These are phyloP conservation scores for Phytophthora cactorum DNA, from an alignment of 352 stramenopile genomes.

Conservation along the genomic window DNA sequence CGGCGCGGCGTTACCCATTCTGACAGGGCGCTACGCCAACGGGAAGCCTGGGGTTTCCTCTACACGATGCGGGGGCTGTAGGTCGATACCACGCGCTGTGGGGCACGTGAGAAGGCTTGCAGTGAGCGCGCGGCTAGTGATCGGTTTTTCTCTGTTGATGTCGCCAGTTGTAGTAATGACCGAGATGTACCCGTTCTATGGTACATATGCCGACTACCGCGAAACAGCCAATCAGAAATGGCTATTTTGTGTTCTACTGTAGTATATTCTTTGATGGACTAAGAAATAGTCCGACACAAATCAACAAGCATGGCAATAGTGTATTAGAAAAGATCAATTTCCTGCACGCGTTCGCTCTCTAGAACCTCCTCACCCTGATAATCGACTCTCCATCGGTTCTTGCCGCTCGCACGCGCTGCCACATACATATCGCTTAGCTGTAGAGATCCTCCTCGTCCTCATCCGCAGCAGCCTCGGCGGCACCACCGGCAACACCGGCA, in stretches of 20 bases:
- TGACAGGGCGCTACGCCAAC: slow-evolving; percentile 4
- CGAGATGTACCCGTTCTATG: slow-evolving; percentile 3
- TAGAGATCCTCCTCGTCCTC: slow-evolving; percentile 99
- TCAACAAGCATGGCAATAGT: slow-evolving; percentile 37
- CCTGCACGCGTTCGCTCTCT: slow-evolving; percentile 17
- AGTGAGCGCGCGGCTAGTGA: neutral
- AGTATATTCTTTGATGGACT: no score
- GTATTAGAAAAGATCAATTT: slow-evolving; percentile 37
- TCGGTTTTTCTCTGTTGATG: slow-evolving; percentile 26
- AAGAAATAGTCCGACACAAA: no score
- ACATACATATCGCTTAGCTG: slow-evolving; percentile 77
- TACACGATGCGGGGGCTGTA: slow-evolving; percentile 10
- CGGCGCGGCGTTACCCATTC: slow-evolving; percentile 86
- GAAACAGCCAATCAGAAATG: neutral
- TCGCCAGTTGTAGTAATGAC: slow-evolving; percentile 32
- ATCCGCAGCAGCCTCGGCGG: slow-evolving; percentile 83
- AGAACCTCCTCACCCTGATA: slow-evolving; percentile 24
- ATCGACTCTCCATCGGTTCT: slow-evolving; percentile 18
- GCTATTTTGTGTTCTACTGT: no score
- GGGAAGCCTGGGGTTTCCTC: slow-evolving; percentile 2
- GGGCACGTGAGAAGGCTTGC: slow-evolving; percentile 8
- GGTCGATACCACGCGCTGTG: neutral
- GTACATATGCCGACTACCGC: neutral
- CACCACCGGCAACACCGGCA: slow-evolving; percentile 47
- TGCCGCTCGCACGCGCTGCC: slow-evolving; percentile 11